Evolutionary conservation across 768 basidiomycete genomes (phyloP).

Genomic region (Terana coerulea): DNA sequence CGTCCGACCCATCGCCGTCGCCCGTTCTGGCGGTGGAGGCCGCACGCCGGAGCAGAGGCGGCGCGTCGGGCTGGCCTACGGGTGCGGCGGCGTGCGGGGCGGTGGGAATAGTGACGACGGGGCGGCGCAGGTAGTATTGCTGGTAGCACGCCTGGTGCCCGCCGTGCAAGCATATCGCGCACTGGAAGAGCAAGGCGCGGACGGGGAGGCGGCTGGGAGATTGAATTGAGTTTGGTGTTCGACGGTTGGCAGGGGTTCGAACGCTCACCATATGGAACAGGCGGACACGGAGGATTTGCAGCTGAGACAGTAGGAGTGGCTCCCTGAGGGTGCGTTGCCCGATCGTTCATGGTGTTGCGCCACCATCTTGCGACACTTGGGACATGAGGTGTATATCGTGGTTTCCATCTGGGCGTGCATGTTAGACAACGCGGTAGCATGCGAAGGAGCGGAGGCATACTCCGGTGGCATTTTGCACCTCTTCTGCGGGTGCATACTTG

Average conservation of each 20-base stretch:
- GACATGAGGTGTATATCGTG: slow-evolving; percentile 65
- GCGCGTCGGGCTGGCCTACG: slow-evolving; percentile 19
- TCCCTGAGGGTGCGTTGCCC: slow-evolving; percentile 31
- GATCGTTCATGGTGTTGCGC: slow-evolving; percentile 26
- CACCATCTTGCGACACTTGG: slow-evolving; percentile 64
- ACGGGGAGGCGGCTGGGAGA: slow-evolving; percentile 69
- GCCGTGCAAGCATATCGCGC: slow-evolving; percentile 74
- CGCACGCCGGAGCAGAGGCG: slow-evolving; percentile 5
- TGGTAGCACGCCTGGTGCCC: slow-evolving; percentile 80
- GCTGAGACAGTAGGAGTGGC: slow-evolving; percentile 49
- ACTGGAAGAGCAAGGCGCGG: slow-evolving; percentile 64
- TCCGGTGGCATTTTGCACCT: slow-evolving; percentile 48
- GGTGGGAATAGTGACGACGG: slow-evolving; percentile 45
- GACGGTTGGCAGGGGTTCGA: slow-evolving; percentile 7
- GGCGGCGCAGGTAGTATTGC: slow-evolving; percentile 57
- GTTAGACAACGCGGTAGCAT: background rate
- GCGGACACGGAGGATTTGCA: slow-evolving; percentile 45
- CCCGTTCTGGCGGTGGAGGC: background rate
- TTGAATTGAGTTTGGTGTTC: slow-evolving; percentile 7
- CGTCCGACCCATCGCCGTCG: slow-evolving; percentile 22
- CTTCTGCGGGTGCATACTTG: slow-evolving; percentile 52
- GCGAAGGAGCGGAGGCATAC: slow-evolving; percentile 34
- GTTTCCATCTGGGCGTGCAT: slow-evolving; percentile 65
- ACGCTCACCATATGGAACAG: slow-evolving; percentile 73
- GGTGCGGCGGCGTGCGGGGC: slow-evolving; percentile 11